Conservation (phyloP, 177 flowering plant species). For the Telopea speciosissima region DNA sequence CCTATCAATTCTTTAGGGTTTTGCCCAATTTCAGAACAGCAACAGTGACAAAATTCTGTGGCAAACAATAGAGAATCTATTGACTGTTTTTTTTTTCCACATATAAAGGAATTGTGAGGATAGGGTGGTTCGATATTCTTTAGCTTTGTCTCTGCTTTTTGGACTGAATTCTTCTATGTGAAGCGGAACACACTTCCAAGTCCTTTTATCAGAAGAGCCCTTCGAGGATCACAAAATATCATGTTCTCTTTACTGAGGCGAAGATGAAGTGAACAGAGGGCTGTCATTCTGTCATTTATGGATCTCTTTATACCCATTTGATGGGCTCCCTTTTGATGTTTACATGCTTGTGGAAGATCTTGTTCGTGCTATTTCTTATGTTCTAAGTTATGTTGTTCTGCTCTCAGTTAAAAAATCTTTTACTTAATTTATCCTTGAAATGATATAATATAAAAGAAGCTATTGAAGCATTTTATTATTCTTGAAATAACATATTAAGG, state of each 20-base stretch:
- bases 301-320: not conserved
- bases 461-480: not conserved
- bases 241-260: constrained; percentile 78
- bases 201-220: too few species aligned
- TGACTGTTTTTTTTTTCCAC: not conserved
- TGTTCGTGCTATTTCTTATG: too few species aligned
- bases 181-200: too few species aligned
- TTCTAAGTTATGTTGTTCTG: too few species aligned
- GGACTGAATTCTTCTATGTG: constrained; percentile 90
- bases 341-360: too few species aligned
- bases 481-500: too few species aligned
- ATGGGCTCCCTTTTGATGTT: too few species aligned
- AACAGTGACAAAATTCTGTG: too few species aligned
- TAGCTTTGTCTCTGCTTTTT: constrained; percentile 86
- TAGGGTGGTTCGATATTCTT: constrained; percentile 60
- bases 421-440: too few species aligned
- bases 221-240: constrained; percentile 57
- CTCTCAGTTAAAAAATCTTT: too few species aligned
- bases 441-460: not conserved
- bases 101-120: constrained; percentile 40
- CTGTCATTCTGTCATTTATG: not conserved
- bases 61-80: not conserved
- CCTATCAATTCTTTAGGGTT: too few species aligned
- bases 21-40: too few species aligned
- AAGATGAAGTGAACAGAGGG: constrained; percentile 87